A percentile compares a stretch with the other conserved stretches of the same genome.
phyloP scores from a whole-genome alignment of 1,139 yeast genomes.

The Meyerozyma guilliermondii region DNA sequence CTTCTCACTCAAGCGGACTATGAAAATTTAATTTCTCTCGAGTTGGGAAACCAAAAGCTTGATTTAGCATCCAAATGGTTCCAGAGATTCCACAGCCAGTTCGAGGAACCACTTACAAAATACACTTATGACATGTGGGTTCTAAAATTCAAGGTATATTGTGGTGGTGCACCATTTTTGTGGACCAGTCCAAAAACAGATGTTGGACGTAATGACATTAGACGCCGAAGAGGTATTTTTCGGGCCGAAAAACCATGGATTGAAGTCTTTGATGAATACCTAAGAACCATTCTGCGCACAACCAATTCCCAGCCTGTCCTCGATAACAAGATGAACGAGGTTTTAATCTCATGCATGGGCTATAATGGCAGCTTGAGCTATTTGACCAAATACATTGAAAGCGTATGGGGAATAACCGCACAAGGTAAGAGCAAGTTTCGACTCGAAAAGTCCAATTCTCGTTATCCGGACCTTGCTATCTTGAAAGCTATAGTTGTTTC shows the following conservation, averaged over 20 bases:
- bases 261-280: slow-evolving; percentile 17
- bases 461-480: slow-evolving; percentile 23
- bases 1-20: slow-evolving; percentile 25
- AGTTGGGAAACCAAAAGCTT: slow-evolving; percentile 28
- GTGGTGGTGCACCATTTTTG: slow-evolving; percentile 29
- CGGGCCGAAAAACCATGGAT: slow-evolving; percentile 17
- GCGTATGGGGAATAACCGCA: slow-evolving; percentile 27
- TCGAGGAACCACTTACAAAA: slow-evolving; percentile 9
- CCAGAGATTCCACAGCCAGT: slow-evolving; percentile 24
- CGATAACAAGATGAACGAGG: slow-evolving; percentile 18
- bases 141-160: slow-evolving; percentile 26
- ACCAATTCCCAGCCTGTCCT: slow-evolving; percentile 12
- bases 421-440: slow-evolving; percentile 15
- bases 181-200: slow-evolving; percentile 26
- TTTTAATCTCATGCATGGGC: slow-evolving; percentile 32
- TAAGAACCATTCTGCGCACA: slow-evolving; percentile 9
- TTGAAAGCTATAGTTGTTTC: slow-evolving; percentile 28
- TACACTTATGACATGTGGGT: slow-evolving; percentile 35
- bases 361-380: slow-evolving; percentile 21
- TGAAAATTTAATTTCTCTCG: slow-evolving; percentile 35
- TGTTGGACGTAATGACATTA: slow-evolving; percentile 13
- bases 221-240: slow-evolving; percentile 18
- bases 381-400: slow-evolving; percentile 22
- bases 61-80: slow-evolving; percentile 42
- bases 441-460: slow-evolving; percentile 12